A percentile compares a stretch with the other conserved stretches of the same genome.
phyloP scores from a whole-genome alignment of 2,329 filamentous ascomycete species.

The Tolypocladium cylindrosporum region DNA sequence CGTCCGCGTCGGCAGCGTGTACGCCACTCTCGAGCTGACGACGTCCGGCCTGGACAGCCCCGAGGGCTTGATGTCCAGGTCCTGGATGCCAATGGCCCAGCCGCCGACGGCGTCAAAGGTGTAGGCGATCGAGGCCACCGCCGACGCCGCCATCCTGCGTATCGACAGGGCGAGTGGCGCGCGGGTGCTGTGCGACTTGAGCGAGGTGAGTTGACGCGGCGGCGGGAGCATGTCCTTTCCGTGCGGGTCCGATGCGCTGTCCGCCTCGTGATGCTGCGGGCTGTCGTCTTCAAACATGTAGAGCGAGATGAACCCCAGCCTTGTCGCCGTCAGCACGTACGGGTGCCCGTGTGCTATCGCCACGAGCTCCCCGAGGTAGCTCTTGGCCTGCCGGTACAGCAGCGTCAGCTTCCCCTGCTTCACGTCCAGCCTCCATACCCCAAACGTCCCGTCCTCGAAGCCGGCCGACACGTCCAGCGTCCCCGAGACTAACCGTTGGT shows the following conservation, averaged over 20 bases:
- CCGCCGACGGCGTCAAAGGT: constrained; percentile 68
- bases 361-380: constrained; percentile 55
- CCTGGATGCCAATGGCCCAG: constrained; percentile 89
- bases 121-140: constrained; percentile 81
- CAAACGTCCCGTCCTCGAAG: constrained; percentile 62
- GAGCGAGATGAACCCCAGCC: constrained; percentile 62
- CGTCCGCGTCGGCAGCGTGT: constrained; percentile 21
- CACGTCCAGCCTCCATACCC: constrained; percentile 53
- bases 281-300: constrained; percentile 49
- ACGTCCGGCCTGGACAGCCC: constrained; percentile 16
- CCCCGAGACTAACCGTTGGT: constrained; percentile 29
- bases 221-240: constrained; percentile 6
- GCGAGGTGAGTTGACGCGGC: constrained; percentile 55
- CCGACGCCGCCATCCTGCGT: constrained; percentile 50
- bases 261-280: background rate
- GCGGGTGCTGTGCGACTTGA: constrained; percentile 71
- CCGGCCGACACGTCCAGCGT: constrained; percentile 55
- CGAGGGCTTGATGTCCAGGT: constrained; percentile 52
- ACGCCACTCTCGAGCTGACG: constrained; percentile 25
- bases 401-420: constrained; percentile 30
- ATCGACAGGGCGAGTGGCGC: constrained; percentile 77
- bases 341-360: constrained; percentile 64
- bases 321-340: constrained; percentile 70
- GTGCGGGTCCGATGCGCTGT: background rate
- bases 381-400: constrained; percentile 50